phyloP scores from a whole-genome alignment of 208 protist genomes.

The Trypanosoma mega region DNA sequence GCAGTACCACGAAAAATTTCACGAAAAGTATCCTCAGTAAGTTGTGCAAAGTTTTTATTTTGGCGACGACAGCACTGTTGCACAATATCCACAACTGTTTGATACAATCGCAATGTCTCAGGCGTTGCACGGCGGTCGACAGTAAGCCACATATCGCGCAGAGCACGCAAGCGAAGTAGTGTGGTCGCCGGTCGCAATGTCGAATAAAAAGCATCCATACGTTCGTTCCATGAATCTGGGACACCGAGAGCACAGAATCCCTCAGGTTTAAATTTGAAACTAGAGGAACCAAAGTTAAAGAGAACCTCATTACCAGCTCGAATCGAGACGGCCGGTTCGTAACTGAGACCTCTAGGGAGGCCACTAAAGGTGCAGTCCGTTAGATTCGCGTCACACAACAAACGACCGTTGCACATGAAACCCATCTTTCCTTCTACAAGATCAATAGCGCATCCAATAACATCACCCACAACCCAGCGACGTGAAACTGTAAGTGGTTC shows the following conservation, averaged over 20 bases:
- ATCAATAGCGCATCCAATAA: slow-evolving; percentile 89
- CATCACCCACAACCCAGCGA: slow-evolving; percentile 81
- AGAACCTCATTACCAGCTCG: slow-evolving; percentile 73
- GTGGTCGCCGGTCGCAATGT: slow-evolving; percentile 53
- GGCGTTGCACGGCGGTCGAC: slow-evolving; percentile 2
- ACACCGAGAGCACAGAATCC: slow-evolving; percentile 87
- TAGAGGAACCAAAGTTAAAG: slow-evolving; percentile 90
- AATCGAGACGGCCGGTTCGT: slow-evolving; percentile 83
- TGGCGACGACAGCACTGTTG: slow-evolving; percentile 38
- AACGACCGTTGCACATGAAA: slow-evolving; percentile 82
- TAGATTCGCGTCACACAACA: slow-evolving; percentile 37
- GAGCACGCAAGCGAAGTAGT: slow-evolving; percentile 38
- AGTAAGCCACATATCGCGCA: slow-evolving; percentile 57
- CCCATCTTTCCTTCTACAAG: slow-evolving; percentile 65
- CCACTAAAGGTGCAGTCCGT: slow-evolving; percentile 23
- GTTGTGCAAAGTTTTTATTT: slow-evolving; percentile 49
- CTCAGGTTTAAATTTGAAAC: slow-evolving; percentile 86
- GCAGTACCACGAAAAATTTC: slow-evolving; percentile 23
- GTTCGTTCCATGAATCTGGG: slow-evolving; percentile 90
- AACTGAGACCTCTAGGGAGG: slow-evolving; percentile 27
- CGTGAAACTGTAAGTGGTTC: slow-evolving; percentile 53
- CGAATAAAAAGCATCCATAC: slow-evolving; percentile 89
- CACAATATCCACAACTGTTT: slow-evolving; percentile 32
- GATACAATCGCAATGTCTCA: slow-evolving; percentile 25
- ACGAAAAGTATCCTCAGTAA: slow-evolving; percentile 42